Evolutionary conservation across 176 grass and related monocot genomes (phyloP).

Genomic region (Carex parvula): DNA sequence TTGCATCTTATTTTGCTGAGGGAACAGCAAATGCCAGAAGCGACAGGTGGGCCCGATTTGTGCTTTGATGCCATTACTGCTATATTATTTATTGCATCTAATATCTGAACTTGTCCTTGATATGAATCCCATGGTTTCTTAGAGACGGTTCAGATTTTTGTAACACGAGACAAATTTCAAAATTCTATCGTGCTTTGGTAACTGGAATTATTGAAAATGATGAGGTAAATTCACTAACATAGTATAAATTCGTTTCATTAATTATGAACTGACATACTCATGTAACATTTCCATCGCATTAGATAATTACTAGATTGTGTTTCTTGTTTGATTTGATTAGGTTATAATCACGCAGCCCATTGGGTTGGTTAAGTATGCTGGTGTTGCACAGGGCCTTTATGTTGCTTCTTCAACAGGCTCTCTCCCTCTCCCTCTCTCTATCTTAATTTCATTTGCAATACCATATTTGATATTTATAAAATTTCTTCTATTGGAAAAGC

Average conservation of each 20-base stretch:
- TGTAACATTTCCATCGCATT: not conserved
- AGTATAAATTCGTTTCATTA: not conserved
- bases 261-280: not conserved
- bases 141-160: conserved; percentile 47
- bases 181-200: conserved; percentile 81
- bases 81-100: not conserved
- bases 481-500: not conserved
- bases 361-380: conserved; percentile 71
- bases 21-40: conserved; percentile 45
- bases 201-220: conserved; percentile 63
- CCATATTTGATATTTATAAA: not conserved
- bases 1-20: conserved; percentile 87
- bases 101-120: conserved; percentile 8
- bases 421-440: conserved; percentile 14
- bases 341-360: conserved; percentile 74
- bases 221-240: conserved; percentile 46
- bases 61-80: conserved; percentile 3
- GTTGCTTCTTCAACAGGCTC: conserved; percentile 66
- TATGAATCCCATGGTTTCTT: conserved; percentile 26
- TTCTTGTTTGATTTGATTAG: conserved; percentile 31
- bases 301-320: conserved; percentile 19
- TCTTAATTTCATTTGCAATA: not conserved
- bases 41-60: conserved; percentile 37
- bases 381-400: conserved; percentile 78
- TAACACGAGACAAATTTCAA: conserved; percentile 67